phyloP scores from a whole-genome alignment of 371 early-diverging fungal genomes.

The Apophysomyces sp. region DNA sequence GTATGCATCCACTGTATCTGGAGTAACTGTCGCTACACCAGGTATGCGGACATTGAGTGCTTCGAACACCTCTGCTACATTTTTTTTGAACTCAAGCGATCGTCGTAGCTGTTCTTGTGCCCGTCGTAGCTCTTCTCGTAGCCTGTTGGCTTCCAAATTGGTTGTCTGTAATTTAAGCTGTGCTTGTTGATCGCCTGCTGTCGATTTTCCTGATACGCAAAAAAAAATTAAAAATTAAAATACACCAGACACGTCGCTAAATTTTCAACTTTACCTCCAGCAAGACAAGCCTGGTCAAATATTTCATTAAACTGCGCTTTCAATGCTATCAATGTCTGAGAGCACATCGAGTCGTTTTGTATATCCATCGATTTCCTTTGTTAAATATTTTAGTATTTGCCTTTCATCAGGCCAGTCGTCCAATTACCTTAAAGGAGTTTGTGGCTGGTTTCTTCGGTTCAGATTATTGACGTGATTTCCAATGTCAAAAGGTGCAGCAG shows the following conservation, averaged over 20 bases:
- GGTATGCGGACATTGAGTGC: conserved; percentile 16
- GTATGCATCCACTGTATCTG: conserved; percentile 7
- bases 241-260: neutral
- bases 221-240: no score
- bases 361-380: neutral
- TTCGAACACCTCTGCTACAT: conserved; percentile 15
- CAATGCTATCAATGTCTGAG: neutral
- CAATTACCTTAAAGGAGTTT: neutral
- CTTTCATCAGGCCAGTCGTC: neutral
- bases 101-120: conserved; percentile 1
- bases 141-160: conserved; percentile 6
- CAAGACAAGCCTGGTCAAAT: neutral
- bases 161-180: conserved; percentile 4
- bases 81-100: conserved; percentile 13
- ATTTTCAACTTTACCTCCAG: neutral
- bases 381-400: no score
- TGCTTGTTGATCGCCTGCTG: neutral
- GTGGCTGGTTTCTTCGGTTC: neutral
- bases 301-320: neutral
- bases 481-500: neutral
- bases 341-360: neutral
- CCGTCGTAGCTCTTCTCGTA: conserved; percentile 7
- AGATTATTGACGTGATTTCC: neutral
- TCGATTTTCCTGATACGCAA: neutral
- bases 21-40: neutral